phyloP scores from a whole-genome alignment of 2,329 filamentous ascomycete genomes.

The Epichloe baconii region DNA sequence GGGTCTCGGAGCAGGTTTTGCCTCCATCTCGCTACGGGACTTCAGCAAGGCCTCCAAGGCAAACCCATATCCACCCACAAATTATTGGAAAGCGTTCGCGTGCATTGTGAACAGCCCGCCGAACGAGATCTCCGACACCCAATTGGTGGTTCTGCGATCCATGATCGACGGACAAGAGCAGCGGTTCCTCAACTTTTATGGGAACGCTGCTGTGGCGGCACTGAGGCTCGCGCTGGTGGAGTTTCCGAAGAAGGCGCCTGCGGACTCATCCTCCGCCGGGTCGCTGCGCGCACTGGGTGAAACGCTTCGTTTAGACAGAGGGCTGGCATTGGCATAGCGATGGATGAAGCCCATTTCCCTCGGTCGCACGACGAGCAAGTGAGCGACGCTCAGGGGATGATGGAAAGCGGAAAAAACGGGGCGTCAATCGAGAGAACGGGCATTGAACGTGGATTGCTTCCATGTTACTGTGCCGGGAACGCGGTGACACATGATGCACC shows the following conservation, averaged over 20 bases:
- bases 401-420: background rate
- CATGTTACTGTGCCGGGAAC: no score
- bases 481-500: no score
- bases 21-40: constrained; percentile 69
- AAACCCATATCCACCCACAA: constrained; percentile 63
- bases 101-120: constrained; percentile 64
- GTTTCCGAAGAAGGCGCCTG: constrained; percentile 45
- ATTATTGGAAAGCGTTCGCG: constrained; percentile 75
- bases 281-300: constrained; percentile 41
- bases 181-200: constrained; percentile 71
- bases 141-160: constrained; percentile 55
- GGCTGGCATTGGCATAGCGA: constrained; percentile 29
- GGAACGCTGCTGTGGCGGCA: constrained; percentile 58
- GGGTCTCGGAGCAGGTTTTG: constrained; percentile 73
- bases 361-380: background rate
- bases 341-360: background rate
- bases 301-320: constrained; percentile 36
- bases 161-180: constrained; percentile 63
- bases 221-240: constrained; percentile 60
- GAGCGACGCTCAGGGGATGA: background rate
- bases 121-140: constrained; percentile 55
- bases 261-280: constrained; percentile 34
- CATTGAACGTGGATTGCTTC: no score
- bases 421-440: no score
- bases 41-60: constrained; percentile 55